phyloP scores from a whole-genome alignment of 495 filamentous ascomycete species.

The Platismatia glauca region DNA sequence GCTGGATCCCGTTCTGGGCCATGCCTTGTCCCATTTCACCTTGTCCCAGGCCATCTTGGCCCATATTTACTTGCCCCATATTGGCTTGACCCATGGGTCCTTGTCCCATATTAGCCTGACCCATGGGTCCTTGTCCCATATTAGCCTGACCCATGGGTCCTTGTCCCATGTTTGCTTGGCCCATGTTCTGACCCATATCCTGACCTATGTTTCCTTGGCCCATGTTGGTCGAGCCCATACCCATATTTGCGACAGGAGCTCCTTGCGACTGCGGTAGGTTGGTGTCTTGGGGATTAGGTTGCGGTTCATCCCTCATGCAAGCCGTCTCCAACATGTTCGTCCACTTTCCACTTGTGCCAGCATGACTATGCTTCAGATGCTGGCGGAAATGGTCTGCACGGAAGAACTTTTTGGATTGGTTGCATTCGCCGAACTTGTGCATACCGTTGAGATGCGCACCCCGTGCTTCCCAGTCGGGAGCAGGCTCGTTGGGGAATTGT shows the following conservation, averaged over 20 bases:
- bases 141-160: constrained; percentile 7
- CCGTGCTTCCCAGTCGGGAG: constrained; percentile 73
- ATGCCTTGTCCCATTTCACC: constrained; percentile 13
- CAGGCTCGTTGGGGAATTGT: constrained; percentile 68
- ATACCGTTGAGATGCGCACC: constrained; percentile 78
- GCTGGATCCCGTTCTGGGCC: constrained; percentile 3
- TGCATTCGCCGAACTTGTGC: constrained; percentile 98
- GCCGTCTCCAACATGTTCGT: constrained; percentile 96
- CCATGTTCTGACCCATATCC: constrained; percentile 7
- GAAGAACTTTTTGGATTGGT: constrained; percentile 96
- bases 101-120: constrained; percentile 9
- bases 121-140: constrained; percentile 13
- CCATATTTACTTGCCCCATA: constrained; percentile 13
- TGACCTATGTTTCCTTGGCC: constrained; percentile 12
- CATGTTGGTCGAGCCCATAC: constrained; percentile 17
- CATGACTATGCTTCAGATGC: constrained; percentile 96
- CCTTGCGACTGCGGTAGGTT: constrained; percentile 13
- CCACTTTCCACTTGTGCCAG: constrained; percentile 95
- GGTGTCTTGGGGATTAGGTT: constrained; percentile 14
- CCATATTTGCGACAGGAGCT: constrained; percentile 26
- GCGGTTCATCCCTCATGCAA: constrained; percentile 87
- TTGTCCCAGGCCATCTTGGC: constrained; percentile 5
- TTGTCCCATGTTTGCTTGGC: constrained; percentile 17
- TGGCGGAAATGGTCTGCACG: constrained; percentile 96
- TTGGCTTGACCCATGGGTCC: constrained; percentile 8